Evolutionary conservation across 1,139 yeast species (phyloP).

Genomic region (Candida anutae): DNA sequence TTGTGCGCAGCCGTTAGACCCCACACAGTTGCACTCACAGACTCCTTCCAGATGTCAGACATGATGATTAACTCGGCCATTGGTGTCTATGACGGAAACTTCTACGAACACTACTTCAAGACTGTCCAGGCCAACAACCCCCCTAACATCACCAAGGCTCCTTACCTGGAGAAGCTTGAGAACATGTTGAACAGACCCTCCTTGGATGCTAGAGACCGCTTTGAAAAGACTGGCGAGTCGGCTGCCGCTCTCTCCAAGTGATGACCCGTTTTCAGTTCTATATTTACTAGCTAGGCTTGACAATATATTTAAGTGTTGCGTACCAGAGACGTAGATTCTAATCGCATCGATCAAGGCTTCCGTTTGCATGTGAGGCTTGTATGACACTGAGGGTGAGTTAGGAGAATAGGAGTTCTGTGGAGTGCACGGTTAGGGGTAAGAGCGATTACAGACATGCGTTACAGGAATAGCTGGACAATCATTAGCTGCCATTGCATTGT

Average conservation of each 20-base stretch:
- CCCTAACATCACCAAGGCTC: constrained; percentile 50
- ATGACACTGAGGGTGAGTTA: no score
- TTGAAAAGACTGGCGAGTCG: constrained; percentile 36
- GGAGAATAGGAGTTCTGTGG: no score
- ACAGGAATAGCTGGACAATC: no score
- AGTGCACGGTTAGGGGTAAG: no score
- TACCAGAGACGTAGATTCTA: no score
- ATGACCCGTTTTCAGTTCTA: constrained; percentile 1
- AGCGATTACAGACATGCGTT: no score
- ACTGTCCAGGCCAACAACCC: constrained; percentile 46
- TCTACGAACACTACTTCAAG: constrained; percentile 68
- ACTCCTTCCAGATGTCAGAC: constrained; percentile 81
- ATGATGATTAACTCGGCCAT: constrained; percentile 79
- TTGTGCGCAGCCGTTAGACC: constrained; percentile 50
- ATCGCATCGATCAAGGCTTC: no score
- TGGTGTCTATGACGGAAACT: constrained; percentile 80
- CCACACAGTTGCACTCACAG: constrained; percentile 77
- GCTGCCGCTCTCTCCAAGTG: constrained; percentile 23
- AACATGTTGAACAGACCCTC: constrained; percentile 46
- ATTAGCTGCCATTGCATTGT: no score
- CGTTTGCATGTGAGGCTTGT: no score
- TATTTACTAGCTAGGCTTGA: background rate
- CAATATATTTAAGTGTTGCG: constrained; percentile 1
- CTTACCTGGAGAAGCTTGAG: constrained; percentile 46
- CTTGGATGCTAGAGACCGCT: constrained; percentile 41